Percentiles rank a stretch among this genome's conserved stretches.
These are phyloP conservation scores for Sclerotinia borealis DNA, from an alignment of 2,329 filamentous ascomycete species.

Conservation along the genomic window DNA sequence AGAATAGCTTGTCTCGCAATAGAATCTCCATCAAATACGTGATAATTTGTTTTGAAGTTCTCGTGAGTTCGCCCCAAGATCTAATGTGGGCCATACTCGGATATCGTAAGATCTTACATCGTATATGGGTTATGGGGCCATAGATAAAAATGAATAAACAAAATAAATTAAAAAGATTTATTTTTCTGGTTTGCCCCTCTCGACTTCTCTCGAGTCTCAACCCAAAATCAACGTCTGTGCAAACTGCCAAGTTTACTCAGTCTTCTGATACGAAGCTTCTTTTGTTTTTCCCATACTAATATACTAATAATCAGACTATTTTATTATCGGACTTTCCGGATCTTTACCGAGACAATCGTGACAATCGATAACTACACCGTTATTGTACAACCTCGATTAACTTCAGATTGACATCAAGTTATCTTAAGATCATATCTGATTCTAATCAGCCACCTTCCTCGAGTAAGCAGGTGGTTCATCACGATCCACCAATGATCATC, in stretches of 20 bases:
- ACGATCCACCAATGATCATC: neutral
- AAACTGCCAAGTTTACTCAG: conserved; percentile 1
- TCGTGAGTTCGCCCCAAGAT: neutral
- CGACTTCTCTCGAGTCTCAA: no score
- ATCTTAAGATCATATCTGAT: neutral
- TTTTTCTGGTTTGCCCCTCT: neutral
- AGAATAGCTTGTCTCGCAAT: neutral
- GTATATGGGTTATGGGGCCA: no score
- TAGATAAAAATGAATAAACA: neutral
- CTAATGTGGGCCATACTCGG: neutral
- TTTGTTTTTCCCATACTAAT: neutral
- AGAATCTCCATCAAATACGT: neutral
- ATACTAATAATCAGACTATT: neutral
- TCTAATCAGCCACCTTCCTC: neutral
- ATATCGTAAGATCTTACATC: no score
- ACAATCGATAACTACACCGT: neutral
- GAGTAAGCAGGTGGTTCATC: neutral
- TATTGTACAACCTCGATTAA: neutral
- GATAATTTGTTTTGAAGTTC: neutral
- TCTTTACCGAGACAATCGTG: neutral
- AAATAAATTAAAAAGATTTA: neutral
- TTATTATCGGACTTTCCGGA: neutral
- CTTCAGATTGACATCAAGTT: neutral
- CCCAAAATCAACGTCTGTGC: conserved; percentile 28
- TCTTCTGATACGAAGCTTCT: conserved; percentile 9